Conservation (phyloP, 495 filamentous ascomycete species). For the Aspergillus carlsbadensis region DNA sequence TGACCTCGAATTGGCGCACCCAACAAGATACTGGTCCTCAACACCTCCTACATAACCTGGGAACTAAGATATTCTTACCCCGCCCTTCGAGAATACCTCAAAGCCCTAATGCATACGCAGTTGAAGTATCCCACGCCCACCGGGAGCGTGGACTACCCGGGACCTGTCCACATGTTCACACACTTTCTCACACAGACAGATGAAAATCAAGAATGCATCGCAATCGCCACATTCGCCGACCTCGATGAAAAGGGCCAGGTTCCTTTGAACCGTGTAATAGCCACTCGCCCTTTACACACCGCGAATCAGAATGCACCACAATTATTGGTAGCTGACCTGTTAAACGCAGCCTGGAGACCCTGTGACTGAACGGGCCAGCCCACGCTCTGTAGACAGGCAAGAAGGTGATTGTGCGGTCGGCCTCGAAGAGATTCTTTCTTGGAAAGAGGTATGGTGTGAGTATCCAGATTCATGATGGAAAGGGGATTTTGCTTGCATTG, state of each 20-base stretch:
- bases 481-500: slow-evolving; percentile 17
- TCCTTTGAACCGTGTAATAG: no score
- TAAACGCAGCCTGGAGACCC: slow-evolving; percentile 25
- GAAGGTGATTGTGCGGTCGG: slow-evolving; percentile 23
- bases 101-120: slow-evolving; percentile 9
- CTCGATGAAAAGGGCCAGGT: slow-evolving; percentile 15
- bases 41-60: slow-evolving; percentile 3
- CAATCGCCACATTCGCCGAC: slow-evolving; percentile 21
- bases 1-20: slow-evolving; percentile 24
- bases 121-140: slow-evolving; percentile 18
- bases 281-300: slow-evolving; percentile 14
- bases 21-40: slow-evolving; percentile 19
- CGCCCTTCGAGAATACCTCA: slow-evolving; percentile 14
- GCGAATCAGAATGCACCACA: slow-evolving; percentile 18
- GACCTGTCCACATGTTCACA: slow-evolving; percentile 25
- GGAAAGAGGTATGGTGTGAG: slow-evolving; percentile 24
- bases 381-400: slow-evolving; percentile 14
- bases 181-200: slow-evolving; percentile 18
- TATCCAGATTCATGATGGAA: slow-evolving; percentile 19
- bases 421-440: slow-evolving; percentile 18
- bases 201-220: not conserved
- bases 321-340: slow-evolving; percentile 27
- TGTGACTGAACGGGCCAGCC: slow-evolving; percentile 22
- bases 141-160: no score
- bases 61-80: slow-evolving; percentile 21